These are phyloP conservation scores for Hyaloscypha hepaticicola DNA, from an alignment of 495 filamentous ascomycete genomes.

Conservation along the genomic window DNA sequence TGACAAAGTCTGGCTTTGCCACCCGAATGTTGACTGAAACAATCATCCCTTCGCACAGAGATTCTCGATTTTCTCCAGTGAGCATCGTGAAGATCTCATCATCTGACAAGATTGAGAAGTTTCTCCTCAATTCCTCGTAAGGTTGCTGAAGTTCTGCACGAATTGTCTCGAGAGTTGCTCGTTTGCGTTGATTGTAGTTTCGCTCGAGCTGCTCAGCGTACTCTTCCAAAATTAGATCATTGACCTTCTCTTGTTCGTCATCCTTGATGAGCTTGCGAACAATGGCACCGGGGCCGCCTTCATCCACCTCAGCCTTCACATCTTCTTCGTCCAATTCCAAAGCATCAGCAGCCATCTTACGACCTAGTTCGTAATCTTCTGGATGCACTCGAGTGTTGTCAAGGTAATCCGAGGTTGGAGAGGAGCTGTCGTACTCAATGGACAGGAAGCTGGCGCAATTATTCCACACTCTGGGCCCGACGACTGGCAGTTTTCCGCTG, in stretches of 20 bases:
- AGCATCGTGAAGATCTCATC: conserved; percentile 97
- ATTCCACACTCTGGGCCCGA: conserved; percentile 88
- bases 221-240: conserved; percentile 92
- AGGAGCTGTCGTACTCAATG: conserved; percentile 78
- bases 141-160: conserved; percentile 88
- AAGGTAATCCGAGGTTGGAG: conserved; percentile 80
- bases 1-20: conserved; percentile 86
- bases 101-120: conserved; percentile 64
- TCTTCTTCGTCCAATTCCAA: conserved; percentile 96
- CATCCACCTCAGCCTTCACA: conserved; percentile 87
- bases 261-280: conserved; percentile 91
- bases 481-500: conserved; percentile 69
- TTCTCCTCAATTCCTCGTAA: conserved; percentile 89
- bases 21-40: conserved; percentile 85
- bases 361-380: conserved; percentile 94
- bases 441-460: conserved; percentile 95
- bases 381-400: conserved; percentile 97
- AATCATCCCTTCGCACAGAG: conserved; percentile 83
- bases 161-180: conserved; percentile 94
- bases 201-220: conserved; percentile 94
- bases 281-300: conserved; percentile 83
- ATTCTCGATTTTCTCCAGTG: conserved; percentile 86
- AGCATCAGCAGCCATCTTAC: conserved; percentile 98
- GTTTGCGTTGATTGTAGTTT: conserved; percentile 90
- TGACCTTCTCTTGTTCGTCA: conserved; percentile 88